Percentiles rank a stretch among this genome's conserved stretches.
These are phyloP conservation scores for Lentinula sp. DNA, from an alignment of 768 basidiomycete species.

Conservation along the genomic window DNA sequence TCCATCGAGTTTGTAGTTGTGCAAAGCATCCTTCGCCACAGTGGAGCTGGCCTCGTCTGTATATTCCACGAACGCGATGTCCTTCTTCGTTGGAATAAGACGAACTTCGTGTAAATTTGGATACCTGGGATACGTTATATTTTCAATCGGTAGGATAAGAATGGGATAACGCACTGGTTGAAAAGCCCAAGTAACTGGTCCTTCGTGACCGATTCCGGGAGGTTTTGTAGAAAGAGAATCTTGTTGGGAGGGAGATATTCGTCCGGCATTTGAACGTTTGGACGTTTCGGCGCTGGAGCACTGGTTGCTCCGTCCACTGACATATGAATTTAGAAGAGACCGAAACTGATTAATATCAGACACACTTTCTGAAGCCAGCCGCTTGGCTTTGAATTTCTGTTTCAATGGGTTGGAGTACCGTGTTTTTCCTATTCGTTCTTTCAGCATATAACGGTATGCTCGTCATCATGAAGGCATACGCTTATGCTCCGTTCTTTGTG, in stretches of 20 bases:
- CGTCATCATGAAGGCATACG: slow-evolving; percentile 43
- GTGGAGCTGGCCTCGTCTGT: slow-evolving; percentile 88
- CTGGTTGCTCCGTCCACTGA: slow-evolving; percentile 67
- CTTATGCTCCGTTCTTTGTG: slow-evolving; percentile 72
- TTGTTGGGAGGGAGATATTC: slow-evolving; percentile 99
- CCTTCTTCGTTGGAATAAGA: slow-evolving; percentile 94
- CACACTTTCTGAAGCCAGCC: slow-evolving; percentile 75
- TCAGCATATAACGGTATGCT: background rate
- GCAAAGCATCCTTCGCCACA: slow-evolving; percentile 90
- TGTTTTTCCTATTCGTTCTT: slow-evolving; percentile 52
- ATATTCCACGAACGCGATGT: slow-evolving; percentile 98
- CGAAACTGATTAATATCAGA: slow-evolving; percentile 4
- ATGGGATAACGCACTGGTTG: slow-evolving; percentile 60
- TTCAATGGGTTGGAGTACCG: slow-evolving; percentile 89
- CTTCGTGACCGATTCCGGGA: slow-evolving; percentile 89
- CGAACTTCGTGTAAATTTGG: slow-evolving; percentile 96
- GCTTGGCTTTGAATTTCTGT: slow-evolving; percentile 76
- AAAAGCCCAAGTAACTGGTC: slow-evolving; percentile 89
- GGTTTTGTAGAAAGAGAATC: slow-evolving; percentile 95
- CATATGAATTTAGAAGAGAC: slow-evolving; percentile 9
- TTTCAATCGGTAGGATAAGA: slow-evolving; percentile 4
- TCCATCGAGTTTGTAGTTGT: slow-evolving; percentile 96
- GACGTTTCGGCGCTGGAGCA: slow-evolving; percentile 64
- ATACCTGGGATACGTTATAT: slow-evolving; percentile 48
- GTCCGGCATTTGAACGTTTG: slow-evolving; percentile 96